These are phyloP conservation scores for Paralagenidium karlingii DNA, from an alignment of 352 stramenopile species.

Conservation along the genomic window DNA sequence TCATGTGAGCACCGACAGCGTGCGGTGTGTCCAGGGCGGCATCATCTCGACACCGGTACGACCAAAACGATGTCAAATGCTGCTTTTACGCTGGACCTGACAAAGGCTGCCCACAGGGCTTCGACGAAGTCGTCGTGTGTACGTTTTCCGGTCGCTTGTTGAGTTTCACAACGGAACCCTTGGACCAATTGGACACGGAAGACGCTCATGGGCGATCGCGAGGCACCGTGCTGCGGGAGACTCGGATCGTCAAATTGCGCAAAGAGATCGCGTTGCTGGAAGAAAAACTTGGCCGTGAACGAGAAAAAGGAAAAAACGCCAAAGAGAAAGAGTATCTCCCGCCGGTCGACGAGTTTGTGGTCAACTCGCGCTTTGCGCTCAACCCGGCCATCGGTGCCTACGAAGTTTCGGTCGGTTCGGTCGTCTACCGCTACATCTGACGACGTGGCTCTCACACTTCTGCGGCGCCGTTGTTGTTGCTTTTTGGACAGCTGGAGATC, in stretches of 20 bases:
- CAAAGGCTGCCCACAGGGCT: constrained; percentile 19
- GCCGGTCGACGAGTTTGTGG: constrained; percentile 56
- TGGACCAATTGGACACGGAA: constrained; percentile 56
- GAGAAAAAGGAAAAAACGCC: constrained; percentile 17
- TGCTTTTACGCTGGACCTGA: neutral
- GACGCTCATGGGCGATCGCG: constrained; percentile 68
- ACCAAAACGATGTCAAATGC: neutral
- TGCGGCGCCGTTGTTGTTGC: too few species aligned
- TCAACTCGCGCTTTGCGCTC: constrained; percentile 70
- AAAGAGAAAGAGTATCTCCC: constrained; percentile 55
- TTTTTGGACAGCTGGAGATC: constrained; percentile 25
- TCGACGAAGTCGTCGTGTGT: constrained; percentile 57
- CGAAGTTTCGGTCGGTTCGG: constrained; percentile 71
- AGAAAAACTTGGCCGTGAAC: constrained; percentile 54
- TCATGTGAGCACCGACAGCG: constrained; percentile 51
- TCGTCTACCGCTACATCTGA: too few species aligned
- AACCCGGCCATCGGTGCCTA: constrained; percentile 54
- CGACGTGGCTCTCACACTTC: neutral
- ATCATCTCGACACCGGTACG: constrained; percentile 52
- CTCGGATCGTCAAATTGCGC: constrained; percentile 64
- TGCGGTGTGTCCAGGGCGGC: constrained; percentile 60
- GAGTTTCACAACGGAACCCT: constrained; percentile 72
- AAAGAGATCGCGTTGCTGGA: constrained; percentile 60
- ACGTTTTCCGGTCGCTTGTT: constrained; percentile 73
- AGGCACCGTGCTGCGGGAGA: constrained; percentile 61